phyloP scores from a whole-genome alignment of 1,284 basidiomycete genomes.

The Takashimella koratensis region DNA sequence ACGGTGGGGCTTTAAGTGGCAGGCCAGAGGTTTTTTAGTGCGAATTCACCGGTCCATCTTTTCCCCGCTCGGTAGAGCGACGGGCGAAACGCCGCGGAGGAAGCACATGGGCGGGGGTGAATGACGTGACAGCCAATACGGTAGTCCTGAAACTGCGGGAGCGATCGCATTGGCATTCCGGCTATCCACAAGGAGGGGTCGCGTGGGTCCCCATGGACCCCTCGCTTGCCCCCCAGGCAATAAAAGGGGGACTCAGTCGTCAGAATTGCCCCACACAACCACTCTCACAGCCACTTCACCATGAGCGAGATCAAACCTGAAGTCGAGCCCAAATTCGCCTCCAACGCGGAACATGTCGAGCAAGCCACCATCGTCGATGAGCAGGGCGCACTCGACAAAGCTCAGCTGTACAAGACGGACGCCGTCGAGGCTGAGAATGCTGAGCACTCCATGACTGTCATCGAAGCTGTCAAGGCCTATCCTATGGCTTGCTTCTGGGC shows the following conservation, averaged over 20 bases:
- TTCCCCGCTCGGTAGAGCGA: neutral
- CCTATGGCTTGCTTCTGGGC: constrained; percentile 35
- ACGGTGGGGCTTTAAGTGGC: too few relatives aligned
- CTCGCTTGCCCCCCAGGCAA: too few relatives aligned
- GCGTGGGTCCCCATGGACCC: neutral
- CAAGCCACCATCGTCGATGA: too few relatives aligned
- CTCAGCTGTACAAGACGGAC: constrained; percentile 1
- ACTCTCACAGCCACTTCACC: neutral
- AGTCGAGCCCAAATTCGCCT: neutral
- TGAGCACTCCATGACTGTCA: constrained; percentile 22
- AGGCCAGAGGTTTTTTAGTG: too few relatives aligned
- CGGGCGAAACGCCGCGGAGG: neutral
- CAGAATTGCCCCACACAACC: neutral
- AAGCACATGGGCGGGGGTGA: neutral
- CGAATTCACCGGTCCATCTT: neutral
- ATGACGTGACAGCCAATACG: neutral
- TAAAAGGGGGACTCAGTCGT: neutral
- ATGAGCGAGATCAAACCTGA: neutral
- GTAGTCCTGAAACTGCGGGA: neutral
- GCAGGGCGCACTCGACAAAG: neutral
- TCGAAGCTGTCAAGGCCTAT: constrained; percentile 23
- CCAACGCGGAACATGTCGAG: neutral
- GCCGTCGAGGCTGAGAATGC: constrained; percentile 15
- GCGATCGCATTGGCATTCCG: neutral
- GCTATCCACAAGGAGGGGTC: neutral